Base-by-base conservation (phyloP, 257 asterid genomes). In the Lantana camara region DNA sequence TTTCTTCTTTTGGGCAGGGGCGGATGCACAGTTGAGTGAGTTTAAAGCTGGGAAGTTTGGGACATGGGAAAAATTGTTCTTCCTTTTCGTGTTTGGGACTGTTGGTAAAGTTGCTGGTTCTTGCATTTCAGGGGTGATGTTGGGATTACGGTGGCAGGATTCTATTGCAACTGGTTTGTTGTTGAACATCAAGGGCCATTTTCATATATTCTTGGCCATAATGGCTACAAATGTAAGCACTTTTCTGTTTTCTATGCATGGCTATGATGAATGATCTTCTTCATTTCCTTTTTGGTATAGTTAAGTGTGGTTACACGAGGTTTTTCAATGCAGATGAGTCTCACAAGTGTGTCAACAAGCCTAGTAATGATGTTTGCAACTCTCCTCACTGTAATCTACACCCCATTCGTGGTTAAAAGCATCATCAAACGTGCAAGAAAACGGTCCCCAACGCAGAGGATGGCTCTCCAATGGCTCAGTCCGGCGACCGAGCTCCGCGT, bases 141-240 rank as follows among this genome's bases (percentile, higher is more conserved):
- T 93, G 59, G 99, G 99, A 16, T 81, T 87, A 60, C 96, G 80
- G 45, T 93, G 95, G 95, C 90, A 89, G 2, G 99, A 93, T 72
- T 90, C 99, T 0, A 45, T 87, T 38, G 96, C 94, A 12, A 70
- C 88, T 9, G 99, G 95, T 0, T 68, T 88, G 82, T 64, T 90
- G 47, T 74, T 90, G n/a, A 93, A 73, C 67, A 78, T 88, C 83
- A 93, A 93, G 80, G 99, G 97, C 1, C 96, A 88, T 64, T 93
- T 85, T 66, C 96, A 90, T 47, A 79, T 90, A 63, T 93, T 83
- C 81, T 46, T 93, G 71, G 95, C 97, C 45, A 71, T 88, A 5
- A 75, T 79, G 78, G 83, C 95, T 20, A 30, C 72, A 0, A 62
- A 34, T 24, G 98, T 91, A 83, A 71, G 93, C 46, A 14, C 32